These are phyloP conservation scores for Camellia japonica DNA, from an alignment of 148 eudicot species.

Conservation along the genomic window DNA sequence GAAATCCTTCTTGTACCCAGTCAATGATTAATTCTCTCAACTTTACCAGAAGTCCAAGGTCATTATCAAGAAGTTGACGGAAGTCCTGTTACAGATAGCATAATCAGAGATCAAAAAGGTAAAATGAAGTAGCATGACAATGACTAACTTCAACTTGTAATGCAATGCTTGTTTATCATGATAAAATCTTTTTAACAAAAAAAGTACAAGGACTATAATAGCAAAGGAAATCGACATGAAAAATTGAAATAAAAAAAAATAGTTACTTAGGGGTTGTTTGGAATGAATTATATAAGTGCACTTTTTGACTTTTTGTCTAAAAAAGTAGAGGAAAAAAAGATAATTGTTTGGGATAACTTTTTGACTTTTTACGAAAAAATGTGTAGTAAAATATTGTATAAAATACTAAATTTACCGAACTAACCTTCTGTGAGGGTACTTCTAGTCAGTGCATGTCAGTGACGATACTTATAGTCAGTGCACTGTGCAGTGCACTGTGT, in stretches of 20 bases:
- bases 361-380: too few relatives aligned
- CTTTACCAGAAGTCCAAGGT: slow-evolving; percentile 53
- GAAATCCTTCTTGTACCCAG: slow-evolving; percentile 97
- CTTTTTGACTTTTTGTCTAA: too few relatives aligned
- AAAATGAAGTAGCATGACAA: slow-evolving; percentile 15
- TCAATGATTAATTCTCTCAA: slow-evolving; percentile 64
- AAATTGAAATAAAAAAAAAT: not conserved
- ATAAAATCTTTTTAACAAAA: not conserved
- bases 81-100: slow-evolving; percentile 52
- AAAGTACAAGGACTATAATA: not conserved
- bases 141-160: slow-evolving; percentile 10
- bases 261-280: not conserved
- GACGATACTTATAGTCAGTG: too few relatives aligned
- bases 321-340: too few relatives aligned
- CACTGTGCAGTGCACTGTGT: too few relatives aligned
- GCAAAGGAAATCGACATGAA: slow-evolving; percentile 12
- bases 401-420: too few relatives aligned
- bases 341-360: too few relatives aligned
- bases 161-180: not conserved
- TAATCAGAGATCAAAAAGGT: slow-evolving; percentile 12
- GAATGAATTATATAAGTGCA: too few relatives aligned
- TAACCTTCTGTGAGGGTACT: too few relatives aligned
- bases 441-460: too few relatives aligned
- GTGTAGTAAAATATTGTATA: too few relatives aligned
- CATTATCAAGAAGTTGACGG: slow-evolving; percentile 78